Conservation (phyloP, 2,329 filamentous ascomycete species). For the Teratosphaeria zuluensis region DNA sequence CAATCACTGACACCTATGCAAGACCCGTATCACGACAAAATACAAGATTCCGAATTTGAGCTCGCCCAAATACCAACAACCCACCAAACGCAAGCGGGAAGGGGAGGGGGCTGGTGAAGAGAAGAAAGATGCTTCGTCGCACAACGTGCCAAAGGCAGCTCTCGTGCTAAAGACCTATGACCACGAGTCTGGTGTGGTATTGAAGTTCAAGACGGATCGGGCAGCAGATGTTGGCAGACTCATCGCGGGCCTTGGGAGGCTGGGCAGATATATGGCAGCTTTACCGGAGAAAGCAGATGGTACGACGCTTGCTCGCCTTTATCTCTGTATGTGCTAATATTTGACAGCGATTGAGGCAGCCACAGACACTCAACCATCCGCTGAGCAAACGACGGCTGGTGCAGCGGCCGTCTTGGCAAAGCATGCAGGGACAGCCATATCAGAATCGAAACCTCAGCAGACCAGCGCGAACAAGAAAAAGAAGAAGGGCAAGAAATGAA, state of each 20-base stretch:
- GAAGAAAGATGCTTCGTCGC: constrained; percentile 21
- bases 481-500: constrained; percentile 42
- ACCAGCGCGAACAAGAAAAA: constrained; percentile 36
- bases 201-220: constrained; percentile 89
- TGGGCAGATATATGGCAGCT: constrained; percentile 56
- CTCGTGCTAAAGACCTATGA: constrained; percentile 87
- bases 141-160: constrained; percentile 52
- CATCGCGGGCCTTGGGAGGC: constrained; percentile 62
- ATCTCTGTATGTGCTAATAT: not conserved
- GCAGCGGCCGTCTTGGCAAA: constrained; percentile 4
- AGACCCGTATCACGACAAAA: constrained; percentile 88
- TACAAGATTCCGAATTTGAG: constrained; percentile 56
- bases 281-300: constrained; percentile 35
- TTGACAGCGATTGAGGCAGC: constrained; percentile 20
- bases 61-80: constrained; percentile 22
- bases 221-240: constrained; percentile 80
- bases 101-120: constrained; percentile 13
- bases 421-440: constrained; percentile 4
- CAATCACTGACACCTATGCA: constrained; percentile 4
- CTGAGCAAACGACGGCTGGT: constrained; percentile 12
- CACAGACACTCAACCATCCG: constrained; percentile 7
- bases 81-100: constrained; percentile 17
- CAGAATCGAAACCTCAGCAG: constrained; percentile 13
- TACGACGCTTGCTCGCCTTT: constrained; percentile 6
- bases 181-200: constrained; percentile 64